These are phyloP conservation scores for Colletotrichum liaoningense DNA, from an alignment of 2,329 filamentous ascomycete species.

Conservation along the genomic window DNA sequence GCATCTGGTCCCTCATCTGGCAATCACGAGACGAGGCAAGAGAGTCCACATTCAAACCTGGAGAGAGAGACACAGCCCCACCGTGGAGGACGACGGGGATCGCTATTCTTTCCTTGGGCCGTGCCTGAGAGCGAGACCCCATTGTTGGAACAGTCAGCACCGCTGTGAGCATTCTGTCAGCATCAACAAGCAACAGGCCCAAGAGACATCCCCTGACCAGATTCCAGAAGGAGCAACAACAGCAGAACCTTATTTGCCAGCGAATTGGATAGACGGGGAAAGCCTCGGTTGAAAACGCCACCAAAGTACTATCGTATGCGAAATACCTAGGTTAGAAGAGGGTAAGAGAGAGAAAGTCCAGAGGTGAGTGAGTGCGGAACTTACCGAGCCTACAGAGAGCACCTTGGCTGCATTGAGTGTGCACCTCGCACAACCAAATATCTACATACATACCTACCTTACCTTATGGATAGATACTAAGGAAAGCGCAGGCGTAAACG, in stretches of 20 bases:
- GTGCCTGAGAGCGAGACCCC: background rate
- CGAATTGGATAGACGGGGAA: background rate
- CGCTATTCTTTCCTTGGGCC: background rate
- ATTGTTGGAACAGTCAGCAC: background rate
- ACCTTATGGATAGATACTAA: no score
- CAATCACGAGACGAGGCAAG: slow-evolving; percentile 8
- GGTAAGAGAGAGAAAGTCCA: background rate
- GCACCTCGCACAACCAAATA: background rate
- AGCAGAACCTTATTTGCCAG: background rate
- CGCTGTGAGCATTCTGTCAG: background rate
- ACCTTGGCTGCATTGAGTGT: no score
- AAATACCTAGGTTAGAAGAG: background rate
- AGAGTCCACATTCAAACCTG: background rate
- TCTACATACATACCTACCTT: no score
- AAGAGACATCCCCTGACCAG: background rate
- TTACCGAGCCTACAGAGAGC: background rate
- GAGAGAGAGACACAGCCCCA: slow-evolving; percentile 13
- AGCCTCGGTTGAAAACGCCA: background rate
- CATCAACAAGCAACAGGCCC: slow-evolving; percentile 1
- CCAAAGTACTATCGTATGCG: background rate
- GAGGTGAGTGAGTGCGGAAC: background rate
- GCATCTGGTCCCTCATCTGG: background rate
- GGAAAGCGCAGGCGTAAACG: background rate
- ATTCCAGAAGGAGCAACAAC: background rate
- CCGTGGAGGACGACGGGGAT: background rate